Conservation (phyloP, 225 moss, liverwort and hornwort genomes). For the Pleurozium schreberi region DNA sequence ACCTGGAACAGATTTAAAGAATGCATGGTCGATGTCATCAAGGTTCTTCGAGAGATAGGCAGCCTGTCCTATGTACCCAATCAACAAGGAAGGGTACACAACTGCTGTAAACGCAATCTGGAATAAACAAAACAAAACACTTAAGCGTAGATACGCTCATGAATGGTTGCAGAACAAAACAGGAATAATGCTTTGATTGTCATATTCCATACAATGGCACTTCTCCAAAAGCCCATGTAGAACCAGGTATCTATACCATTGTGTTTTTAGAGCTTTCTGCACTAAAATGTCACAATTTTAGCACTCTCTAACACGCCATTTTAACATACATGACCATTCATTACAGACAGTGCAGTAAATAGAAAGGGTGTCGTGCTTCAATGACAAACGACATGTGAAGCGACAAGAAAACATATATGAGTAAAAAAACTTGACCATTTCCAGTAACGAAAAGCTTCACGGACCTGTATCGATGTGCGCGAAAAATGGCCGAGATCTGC, state of each 20-base stretch:
- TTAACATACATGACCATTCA: background rate
- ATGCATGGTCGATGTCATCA: conserved; percentile 29
- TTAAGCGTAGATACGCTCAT: background rate
- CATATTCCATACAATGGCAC: background rate
- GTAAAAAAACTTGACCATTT: background rate
- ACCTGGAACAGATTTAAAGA: conserved; percentile 59
- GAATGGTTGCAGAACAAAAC: background rate
- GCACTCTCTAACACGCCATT: background rate
- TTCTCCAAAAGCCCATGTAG: background rate
- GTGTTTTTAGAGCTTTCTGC: background rate
- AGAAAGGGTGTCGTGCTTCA: background rate
- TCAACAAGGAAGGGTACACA: conserved; percentile 65
- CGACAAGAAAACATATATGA: background rate
- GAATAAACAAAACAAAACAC: background rate
- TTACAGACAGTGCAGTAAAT: background rate
- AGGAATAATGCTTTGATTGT: background rate
- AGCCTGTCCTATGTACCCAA: conserved; percentile 76
- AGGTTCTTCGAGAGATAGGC: conserved; percentile 60
- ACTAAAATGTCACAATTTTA: background rate
- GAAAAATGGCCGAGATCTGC: conserved; percentile 81
- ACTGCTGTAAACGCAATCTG: conserved; percentile 69
- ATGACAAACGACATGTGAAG: background rate
- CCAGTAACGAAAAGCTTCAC: background rate
- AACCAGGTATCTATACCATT: background rate
- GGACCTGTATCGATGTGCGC: conserved; percentile 55